These are phyloP conservation scores for Triticum monococcum DNA, from an alignment of 176 grass and related monocot genomes.

Conservation along the genomic window DNA sequence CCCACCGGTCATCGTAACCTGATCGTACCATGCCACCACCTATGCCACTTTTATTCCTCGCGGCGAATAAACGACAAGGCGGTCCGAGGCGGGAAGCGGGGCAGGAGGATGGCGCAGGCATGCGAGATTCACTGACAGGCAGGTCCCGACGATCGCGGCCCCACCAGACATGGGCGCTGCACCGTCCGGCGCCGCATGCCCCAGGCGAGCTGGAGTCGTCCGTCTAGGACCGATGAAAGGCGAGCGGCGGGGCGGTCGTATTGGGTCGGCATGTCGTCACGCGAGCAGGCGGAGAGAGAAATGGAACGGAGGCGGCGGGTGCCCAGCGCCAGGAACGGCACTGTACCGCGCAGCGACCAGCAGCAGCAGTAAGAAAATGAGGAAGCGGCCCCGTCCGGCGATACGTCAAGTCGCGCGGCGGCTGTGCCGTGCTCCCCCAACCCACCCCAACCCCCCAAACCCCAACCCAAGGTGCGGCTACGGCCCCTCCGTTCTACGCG, in stretches of 20 bases:
- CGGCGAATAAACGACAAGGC: constrained; percentile 31
- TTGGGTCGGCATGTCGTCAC: constrained; percentile 30
- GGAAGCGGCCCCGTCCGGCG: not conserved
- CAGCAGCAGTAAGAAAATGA: not conserved
- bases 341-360: not conserved
- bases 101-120: not conserved
- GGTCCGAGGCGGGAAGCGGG: not conserved
- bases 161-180: not conserved
- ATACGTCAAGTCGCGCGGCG: constrained; percentile 41
- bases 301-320: not conserved
- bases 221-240: too few relatives aligned
- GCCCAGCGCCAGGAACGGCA: not conserved
- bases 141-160: not conserved
- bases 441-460: not conserved
- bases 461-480: not conserved
- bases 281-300: not conserved
- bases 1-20: not conserved
- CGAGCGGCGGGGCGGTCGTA: not conserved
- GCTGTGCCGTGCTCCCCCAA: constrained; percentile 19
- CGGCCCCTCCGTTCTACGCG: not conserved
- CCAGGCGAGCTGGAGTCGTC: too few relatives aligned
- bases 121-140: not conserved
- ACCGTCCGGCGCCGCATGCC: constrained; percentile 22
- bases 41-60: not conserved
- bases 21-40: not conserved